Evolutionary conservation across 257 asterid genomes (phyloP), one percentile per base, ranked within the genome.

Genomic region (Gardenia jasminoides): DNA sequence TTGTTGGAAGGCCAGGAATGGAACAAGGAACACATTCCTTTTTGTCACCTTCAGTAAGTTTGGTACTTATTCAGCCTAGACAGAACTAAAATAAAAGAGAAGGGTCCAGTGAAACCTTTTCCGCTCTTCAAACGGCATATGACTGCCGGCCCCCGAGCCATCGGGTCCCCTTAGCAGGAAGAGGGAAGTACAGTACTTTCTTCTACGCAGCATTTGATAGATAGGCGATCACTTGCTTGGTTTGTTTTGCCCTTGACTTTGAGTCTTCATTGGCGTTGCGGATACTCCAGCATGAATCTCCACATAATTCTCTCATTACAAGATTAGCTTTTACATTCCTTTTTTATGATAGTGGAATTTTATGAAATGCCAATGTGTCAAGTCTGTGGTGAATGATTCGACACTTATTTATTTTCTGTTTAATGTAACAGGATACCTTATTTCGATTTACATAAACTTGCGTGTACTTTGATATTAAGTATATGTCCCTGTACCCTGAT

Each of bases 11-110:
- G 89, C 85, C 78, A 86, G 88, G 95, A 85, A 83, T 90, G 83
- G 92, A 84, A 88, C 83, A 83, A 71, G 72, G 91, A 91, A 90
- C 85, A 83, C 86, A 91, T 90, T 88, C 93, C 81, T 36, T 88
- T 85, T 80, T 88, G 91, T 91, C 90, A 84, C 92, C 94, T 85
- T 86, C 83, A 69, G 87, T 81, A 84, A 84, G 89, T 85, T 90
- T 84, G 91, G 92, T 85, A 92, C 87, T 84, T 88, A 89, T 88
- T 92, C 92, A 88, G 84, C 78, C 82, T n/a, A 80, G 76, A 88
- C 78, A 78, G 88, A 82, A 79, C 79, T 84, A 78, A 82, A 83
- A 87, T 84, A 80, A 85, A 85, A 75, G 82, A 77, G 84, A 82
- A 52, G 77, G 84, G 80, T 84, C 89, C 80, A 74, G 67, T 39